A percentile compares a stretch with the other conserved stretches of the same genome.
Evolutionary conservation across 495 filamentous ascomycete species (phyloP).

Genomic region (Xylaria telfairii): DNA sequence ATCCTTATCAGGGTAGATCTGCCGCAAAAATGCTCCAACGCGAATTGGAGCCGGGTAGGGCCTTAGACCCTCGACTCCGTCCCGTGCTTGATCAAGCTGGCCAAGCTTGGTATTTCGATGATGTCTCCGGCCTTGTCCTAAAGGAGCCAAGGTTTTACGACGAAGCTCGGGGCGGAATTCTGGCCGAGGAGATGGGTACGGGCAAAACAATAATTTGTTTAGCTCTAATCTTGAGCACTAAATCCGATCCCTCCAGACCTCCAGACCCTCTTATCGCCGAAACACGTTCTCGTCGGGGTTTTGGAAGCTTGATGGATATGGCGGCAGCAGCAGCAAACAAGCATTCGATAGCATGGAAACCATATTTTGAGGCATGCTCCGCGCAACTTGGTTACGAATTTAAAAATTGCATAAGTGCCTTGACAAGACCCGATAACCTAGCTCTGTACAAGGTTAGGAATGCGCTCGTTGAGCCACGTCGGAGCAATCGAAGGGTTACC

Average conservation of each 20-base stretch:
- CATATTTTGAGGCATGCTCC: slow-evolving; percentile 54
- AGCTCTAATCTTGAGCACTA: slow-evolving; percentile 81
- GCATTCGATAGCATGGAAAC: slow-evolving; percentile 72
- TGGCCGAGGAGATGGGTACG: slow-evolving; percentile 72
- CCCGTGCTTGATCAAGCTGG: slow-evolving; percentile 63
- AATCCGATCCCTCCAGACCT: slow-evolving; percentile 63
- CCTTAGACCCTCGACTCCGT: slow-evolving; percentile 77
- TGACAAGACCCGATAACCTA: slow-evolving; percentile 44
- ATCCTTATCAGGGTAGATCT: slow-evolving; percentile 81
- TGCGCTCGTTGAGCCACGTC: slow-evolving; percentile 43
- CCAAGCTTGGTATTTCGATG: slow-evolving; percentile 72
- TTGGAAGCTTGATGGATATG: slow-evolving; percentile 65
- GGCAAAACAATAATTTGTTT: slow-evolving; percentile 93
- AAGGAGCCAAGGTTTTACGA: slow-evolving; percentile 74
- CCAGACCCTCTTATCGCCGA: slow-evolving; percentile 59
- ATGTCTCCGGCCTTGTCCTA: slow-evolving; percentile 65
- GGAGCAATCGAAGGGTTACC: slow-evolving; percentile 46
- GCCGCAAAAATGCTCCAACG: slow-evolving; percentile 86
- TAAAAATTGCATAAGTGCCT: slow-evolving; percentile 57
- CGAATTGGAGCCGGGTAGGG: slow-evolving; percentile 67
- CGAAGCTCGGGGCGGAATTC: slow-evolving; percentile 75
- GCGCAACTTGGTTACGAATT: slow-evolving; percentile 46
- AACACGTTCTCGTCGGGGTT: slow-evolving; percentile 49
- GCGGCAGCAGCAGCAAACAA: slow-evolving; percentile 70
- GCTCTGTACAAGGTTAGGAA: slow-evolving; percentile 47